Conservation (phyloP, 495 filamentous ascomycete species). For the Xylaria acuta region DNA sequence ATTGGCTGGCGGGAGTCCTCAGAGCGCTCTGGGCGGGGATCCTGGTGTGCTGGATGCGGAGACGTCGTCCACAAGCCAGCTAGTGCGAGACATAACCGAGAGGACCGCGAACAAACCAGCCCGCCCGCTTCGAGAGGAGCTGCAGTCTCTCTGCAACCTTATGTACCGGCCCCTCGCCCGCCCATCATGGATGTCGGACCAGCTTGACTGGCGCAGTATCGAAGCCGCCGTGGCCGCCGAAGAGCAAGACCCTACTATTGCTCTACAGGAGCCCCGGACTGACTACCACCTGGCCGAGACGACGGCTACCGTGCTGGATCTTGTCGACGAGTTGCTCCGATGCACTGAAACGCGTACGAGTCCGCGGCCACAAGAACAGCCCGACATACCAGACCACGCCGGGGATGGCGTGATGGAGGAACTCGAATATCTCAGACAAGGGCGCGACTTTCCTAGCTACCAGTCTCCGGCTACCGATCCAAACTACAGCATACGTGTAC, state of each 20-base stretch:
- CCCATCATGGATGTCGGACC: conserved; percentile 31
- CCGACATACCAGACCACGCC: not conserved
- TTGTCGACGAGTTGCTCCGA: conserved; percentile 39
- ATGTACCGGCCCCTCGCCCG: conserved; percentile 23
- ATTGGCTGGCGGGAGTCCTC: conserved; percentile 33
- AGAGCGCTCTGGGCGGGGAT: not conserved
- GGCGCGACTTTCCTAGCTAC: conserved; percentile 45
- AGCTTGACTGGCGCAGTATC: conserved; percentile 34
- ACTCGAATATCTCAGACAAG: conserved; percentile 22
- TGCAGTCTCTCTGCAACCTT: conserved; percentile 27
- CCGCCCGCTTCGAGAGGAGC: conserved; percentile 25
- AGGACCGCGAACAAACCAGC: not conserved
- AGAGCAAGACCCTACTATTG: conserved; percentile 26
- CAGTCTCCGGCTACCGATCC: conserved; percentile 33
- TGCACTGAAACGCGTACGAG: not conserved
- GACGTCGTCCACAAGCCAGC: not conserved
- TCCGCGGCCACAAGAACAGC: not conserved
- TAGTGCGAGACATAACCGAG: not conserved
- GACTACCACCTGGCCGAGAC: conserved; percentile 33
- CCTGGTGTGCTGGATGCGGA: not conserved
- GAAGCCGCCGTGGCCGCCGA: conserved; percentile 34
- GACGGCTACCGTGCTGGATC: conserved; percentile 31
- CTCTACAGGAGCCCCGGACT: conserved; percentile 36
- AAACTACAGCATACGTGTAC: conserved; percentile 22
- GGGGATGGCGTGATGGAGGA: conserved; percentile 21